phyloP scores from a whole-genome alignment of 2,329 filamentous ascomycete species.

The Cercospora sp. region DNA sequence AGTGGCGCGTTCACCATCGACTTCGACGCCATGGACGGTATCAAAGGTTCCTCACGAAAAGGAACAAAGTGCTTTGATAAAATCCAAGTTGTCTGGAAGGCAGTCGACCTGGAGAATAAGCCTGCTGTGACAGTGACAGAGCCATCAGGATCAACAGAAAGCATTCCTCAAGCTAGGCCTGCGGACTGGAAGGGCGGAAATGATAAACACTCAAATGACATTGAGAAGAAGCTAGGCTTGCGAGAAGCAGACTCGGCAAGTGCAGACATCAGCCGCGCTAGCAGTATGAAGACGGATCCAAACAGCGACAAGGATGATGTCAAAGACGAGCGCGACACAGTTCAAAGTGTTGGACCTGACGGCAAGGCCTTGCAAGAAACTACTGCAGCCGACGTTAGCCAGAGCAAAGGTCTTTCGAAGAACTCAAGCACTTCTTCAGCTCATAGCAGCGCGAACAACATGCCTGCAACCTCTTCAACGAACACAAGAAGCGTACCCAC shows the following conservation, averaged over 20 bases:
- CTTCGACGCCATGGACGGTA: slow-evolving; percentile 86
- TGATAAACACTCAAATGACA: slow-evolving; percentile 30
- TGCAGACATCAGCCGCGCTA: slow-evolving; percentile 69
- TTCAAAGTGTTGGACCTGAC: slow-evolving; percentile 27
- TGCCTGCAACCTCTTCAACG: not conserved
- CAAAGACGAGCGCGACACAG: slow-evolving; percentile 32
- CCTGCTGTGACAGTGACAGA: slow-evolving; percentile 58
- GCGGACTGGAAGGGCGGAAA: slow-evolving; percentile 73
- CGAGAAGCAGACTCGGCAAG: slow-evolving; percentile 65
- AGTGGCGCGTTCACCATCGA: slow-evolving; percentile 70
- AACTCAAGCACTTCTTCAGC: not conserved
- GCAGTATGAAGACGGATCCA: slow-evolving; percentile 55
- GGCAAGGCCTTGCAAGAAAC: slow-evolving; percentile 15
- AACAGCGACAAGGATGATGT: slow-evolving; percentile 30
- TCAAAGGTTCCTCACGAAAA: slow-evolving; percentile 84
- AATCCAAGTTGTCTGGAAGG: slow-evolving; percentile 81
- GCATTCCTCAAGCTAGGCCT: slow-evolving; percentile 67
- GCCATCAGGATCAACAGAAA: slow-evolving; percentile 62
- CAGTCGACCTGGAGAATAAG: slow-evolving; percentile 35
- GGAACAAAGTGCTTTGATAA: slow-evolving; percentile 79
- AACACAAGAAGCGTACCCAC: slow-evolving; percentile 4
- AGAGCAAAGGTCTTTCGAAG: not conserved
- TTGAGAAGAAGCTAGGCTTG: slow-evolving; percentile 67
- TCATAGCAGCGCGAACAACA: not conserved
- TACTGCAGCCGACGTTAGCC: not conserved